phyloP scores from a whole-genome alignment of 2,329 filamentous ascomycete genomes.

The Thelonectria olida region DNA sequence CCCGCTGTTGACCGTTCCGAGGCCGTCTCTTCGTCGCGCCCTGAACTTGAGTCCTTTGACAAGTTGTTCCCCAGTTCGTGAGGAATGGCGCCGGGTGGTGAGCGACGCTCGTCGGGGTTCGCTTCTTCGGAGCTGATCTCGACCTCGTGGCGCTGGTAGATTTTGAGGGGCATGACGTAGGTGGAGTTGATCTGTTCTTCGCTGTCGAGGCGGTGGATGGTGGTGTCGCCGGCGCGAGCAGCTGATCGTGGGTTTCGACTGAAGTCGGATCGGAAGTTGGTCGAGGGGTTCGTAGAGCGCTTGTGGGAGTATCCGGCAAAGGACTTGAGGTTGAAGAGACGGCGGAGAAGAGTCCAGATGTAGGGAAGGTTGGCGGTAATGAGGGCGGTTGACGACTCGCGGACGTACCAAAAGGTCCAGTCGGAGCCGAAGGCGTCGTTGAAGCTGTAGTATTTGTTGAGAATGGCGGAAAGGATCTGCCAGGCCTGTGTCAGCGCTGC shows the following conservation, averaged over 20 bases:
- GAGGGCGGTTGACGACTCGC: conserved; percentile 54
- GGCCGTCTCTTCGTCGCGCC: conserved; percentile 36
- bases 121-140: conserved; percentile 39
- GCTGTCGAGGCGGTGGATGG: conserved; percentile 44
- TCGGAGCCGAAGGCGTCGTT: conserved; percentile 47
- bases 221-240: conserved; percentile 35
- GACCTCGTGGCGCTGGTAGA: conserved; percentile 48
- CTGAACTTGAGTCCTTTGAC: conserved; percentile 31
- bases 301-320: conserved; percentile 46
- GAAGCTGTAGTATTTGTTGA: conserved; percentile 56
- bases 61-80: conserved; percentile 19
- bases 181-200: conserved; percentile 49
- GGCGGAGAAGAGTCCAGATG: conserved; percentile 51
- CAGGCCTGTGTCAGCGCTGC: conserved; percentile 9
- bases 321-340: conserved; percentile 47
- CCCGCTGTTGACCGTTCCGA: conserved; percentile 39
- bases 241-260: conserved; percentile 37
- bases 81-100: conserved; percentile 33
- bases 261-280: conserved; percentile 39
- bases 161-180: conserved; percentile 46
- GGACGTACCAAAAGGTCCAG: conserved; percentile 55
- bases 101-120: conserved; percentile 30
- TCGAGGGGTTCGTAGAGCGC: conserved; percentile 36
- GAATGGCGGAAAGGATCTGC: conserved; percentile 59
- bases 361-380: conserved; percentile 54